Evolutionary conservation across 2,329 filamentous ascomycete species (phyloP).

Genomic region (Pezicula radicicola): DNA sequence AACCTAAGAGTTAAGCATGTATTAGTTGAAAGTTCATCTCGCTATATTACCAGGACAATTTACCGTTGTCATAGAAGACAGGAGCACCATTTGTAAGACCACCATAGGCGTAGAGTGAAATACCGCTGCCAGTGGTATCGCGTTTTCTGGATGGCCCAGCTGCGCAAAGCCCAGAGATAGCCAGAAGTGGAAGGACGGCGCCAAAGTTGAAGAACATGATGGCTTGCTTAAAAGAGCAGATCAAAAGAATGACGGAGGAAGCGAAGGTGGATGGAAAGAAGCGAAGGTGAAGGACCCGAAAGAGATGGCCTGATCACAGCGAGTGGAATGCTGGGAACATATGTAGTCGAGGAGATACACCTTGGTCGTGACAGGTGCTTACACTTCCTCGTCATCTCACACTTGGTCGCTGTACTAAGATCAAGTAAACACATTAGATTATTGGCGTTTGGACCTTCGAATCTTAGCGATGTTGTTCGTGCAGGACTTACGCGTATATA

Average conservation of each 20-base stretch:
- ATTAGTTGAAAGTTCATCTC: neutral
- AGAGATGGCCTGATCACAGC: no score
- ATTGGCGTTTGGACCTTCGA: no score
- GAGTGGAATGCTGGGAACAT: no score
- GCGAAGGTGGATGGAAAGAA: no score
- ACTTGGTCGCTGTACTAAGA: no score
- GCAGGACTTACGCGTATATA: no score
- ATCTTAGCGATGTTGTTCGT: no score
- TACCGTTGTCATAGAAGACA: constrained; percentile 32
- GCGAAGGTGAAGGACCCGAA: neutral
- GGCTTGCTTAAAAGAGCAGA: neutral
- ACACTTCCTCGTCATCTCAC: no score
- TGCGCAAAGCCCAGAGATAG: constrained; percentile 39
- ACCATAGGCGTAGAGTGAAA: constrained; percentile 29
- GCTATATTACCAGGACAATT: constrained; percentile 5
- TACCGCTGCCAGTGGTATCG: constrained; percentile 32
- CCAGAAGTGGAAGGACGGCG: constrained; percentile 35
- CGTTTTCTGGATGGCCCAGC: constrained; percentile 43
- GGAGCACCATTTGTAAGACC: constrained; percentile 23
- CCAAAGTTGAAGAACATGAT: constrained; percentile 24
- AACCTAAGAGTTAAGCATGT: constrained; percentile 14
- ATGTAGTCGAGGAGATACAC: no score
- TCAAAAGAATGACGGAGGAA: neutral
- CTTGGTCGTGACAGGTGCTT: no score
- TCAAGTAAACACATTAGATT: no score